Evolutionary conservation across 139 green algal genomes (phyloP), one percentile per base, ranked within the genome.

Genomic region (Tetradesmus obliquus): DNA sequence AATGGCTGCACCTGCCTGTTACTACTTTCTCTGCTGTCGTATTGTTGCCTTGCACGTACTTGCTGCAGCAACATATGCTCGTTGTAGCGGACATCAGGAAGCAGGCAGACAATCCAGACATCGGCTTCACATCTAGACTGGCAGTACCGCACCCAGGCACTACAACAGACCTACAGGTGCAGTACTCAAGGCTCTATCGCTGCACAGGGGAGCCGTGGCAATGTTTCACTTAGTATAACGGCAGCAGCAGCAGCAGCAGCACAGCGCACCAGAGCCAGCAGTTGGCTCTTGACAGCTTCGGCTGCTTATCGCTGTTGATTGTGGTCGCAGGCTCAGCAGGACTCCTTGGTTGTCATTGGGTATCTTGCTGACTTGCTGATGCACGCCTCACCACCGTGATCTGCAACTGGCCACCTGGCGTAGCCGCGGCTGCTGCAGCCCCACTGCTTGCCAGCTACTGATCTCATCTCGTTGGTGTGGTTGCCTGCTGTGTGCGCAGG

Each of bases 141-240:
- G 15, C 79, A 2, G 20, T 91, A 8, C 32, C 5, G 58, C 88
- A 91, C 17, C 58, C 79, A 32, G 79, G 79, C 24, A 76, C 15
- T 20, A 13, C 51, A 72, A 87, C 79, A 53, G 88, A 91, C 71
- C 79, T 91, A 12, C 88, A 91, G 76, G 87, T 91, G 22, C 4
- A 22, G 6, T 24, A 45, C 45, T 8, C 22, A 53, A 4, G 13
- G 51, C 32, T 62, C 45, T 53, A 85, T 32, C 80, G 22, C 12
- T 55, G 53, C 32, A 45, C 32, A 45, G 32, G 32, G 32, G 32
- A 45, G 32, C 32, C 32, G 32, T 45, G 32, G 32, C 32, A 45
- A 45, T 45, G 32, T 45, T 45, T 45, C 32, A 45, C 32, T 45
- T 45, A 45, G 32, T 45, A 45, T 45, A 45, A 45, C 32, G 32